Base-by-base conservation (phyloP, 257 asterid species). In the Mitragyna speciosa region DNA sequence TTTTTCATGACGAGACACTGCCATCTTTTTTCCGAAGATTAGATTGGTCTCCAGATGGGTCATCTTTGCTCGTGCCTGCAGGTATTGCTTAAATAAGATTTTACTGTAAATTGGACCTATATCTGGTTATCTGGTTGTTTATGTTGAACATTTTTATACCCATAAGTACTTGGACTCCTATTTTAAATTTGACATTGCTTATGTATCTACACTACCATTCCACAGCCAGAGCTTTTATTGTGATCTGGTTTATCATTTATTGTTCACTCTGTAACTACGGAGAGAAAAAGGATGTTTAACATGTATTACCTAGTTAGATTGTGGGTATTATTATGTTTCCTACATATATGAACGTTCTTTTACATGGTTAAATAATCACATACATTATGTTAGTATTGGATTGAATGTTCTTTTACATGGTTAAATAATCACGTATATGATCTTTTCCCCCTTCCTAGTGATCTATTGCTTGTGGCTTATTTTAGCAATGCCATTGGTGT, bases 41-140 rank as follows among this genome's bases (percentile, higher is more conserved):
- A 86, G 92, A 92, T 70, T 96, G 99, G 99, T 92, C 99, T 39
- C 96, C 97, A 47, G 99, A 96, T 87, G 98, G 99, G 76, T 90
- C 99, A 49, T 94, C 94, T 88, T 85, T 96, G 84, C 90, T 96
- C 80, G 94, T 89, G 67, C 99, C 99, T 78, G 95, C 99, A 92
- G 99, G 99, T 96, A 87, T 81, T 81, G 56, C 49, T 43, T 56
- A 15, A 8, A 33, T 49, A 41, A 69, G 45, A 24, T 31, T 30
- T 19, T 28, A 19, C 4, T 81, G 4, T 19, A 41, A 68, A 58
- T 17, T 41, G 43, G 22, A 51, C 20, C 5, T 45, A 17, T 31
- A 64, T 71, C 72, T 24, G 28, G 14, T 39, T 31, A 64, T 71
- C 72, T 24, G 28, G 14, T 39, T 61, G 30, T 12, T 8, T 2